Evolutionary conservation across 345 rosid species (phyloP), one percentile per base, ranked within the genome.

Genomic region (Eucalyptus urophylla): DNA sequence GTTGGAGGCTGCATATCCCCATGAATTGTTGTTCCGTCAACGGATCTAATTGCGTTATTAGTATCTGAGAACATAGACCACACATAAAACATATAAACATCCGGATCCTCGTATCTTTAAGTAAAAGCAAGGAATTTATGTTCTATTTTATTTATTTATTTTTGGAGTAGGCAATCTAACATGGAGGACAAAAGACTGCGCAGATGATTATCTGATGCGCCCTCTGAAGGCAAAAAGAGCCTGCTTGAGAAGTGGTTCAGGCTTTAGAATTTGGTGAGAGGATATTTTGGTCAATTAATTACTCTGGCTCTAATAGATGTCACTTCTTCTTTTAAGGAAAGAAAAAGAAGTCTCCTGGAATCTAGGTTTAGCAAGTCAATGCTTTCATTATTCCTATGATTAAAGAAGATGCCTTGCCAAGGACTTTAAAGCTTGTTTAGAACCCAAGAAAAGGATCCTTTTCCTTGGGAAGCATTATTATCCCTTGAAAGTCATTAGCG

Each of bases 1-100:
- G 98, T 92, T 96, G 99, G 80, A 98, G 95, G 91, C 96, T 95
- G 93, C 93, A 98, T 22, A 98, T 95, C 62, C 99, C 99, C 97
- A 97, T 94, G 45, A 96, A 89, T 90, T 98, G 99, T 89, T 97
- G 99, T 87, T 98, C 98, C 83, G 99, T 98, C 88, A 98, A 92
- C 22, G 96, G 95, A 92, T 97, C 99, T 89, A 98, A 87, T 90
- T 98, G 99, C 9, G 96, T 51, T 65, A 94, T 94, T 90, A 98
- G 89, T 96, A 97, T 96, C 99, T 96, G 94, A 51, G 40, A 86
- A 27, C 4, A 60, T 4, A 83, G 19, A 49, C n/a, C 37, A 56
- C 27, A 29, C 8, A 14, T 6, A 44, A 87, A 58, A n/a, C 4
- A 45, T 19, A 58, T 14, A 21, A 40, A 5, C n/a, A 37, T 27